These are phyloP conservation scores for Salvia miltiorrhiza DNA, from an alignment of 257 asterid species.

Conservation along the genomic window DNA sequence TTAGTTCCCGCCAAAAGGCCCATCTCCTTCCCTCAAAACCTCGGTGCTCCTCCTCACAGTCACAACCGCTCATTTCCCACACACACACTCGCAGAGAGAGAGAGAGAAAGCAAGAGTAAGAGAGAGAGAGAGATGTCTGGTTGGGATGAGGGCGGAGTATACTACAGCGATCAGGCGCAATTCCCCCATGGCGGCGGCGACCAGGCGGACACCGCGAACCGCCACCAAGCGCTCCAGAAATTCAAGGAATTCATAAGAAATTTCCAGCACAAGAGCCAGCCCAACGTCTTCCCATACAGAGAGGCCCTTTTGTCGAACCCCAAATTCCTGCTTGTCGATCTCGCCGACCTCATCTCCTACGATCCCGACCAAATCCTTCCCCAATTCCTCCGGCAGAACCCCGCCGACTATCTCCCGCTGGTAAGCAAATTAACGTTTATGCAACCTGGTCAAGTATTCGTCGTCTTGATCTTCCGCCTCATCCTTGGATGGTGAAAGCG, in stretches of 20 bases:
- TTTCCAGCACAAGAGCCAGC: slow-evolving; percentile 74
- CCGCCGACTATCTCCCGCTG: slow-evolving; percentile 88
- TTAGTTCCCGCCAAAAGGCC: slow-evolving; percentile 61
- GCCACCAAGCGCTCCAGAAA: slow-evolving; percentile 72
- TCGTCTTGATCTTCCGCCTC: not conserved
- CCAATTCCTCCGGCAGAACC: slow-evolving; percentile 75
- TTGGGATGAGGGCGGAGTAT: slow-evolving; percentile 90
- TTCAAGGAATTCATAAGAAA: slow-evolving; percentile 91
- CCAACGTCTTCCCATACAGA: slow-evolving; percentile 82
- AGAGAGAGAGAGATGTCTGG: slow-evolving; percentile 57
- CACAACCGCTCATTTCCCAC: not conserved
- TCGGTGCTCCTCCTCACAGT: not conserved
- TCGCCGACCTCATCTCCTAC: slow-evolving; percentile 86
- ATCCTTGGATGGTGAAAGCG: not conserved
- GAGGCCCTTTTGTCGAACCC: slow-evolving; percentile 82
- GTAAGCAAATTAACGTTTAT: slow-evolving; percentile 31
- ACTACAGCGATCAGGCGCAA: slow-evolving; percentile 95
- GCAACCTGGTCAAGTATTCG: slow-evolving; percentile 2
- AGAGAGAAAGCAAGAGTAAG: slow-evolving; percentile 31
- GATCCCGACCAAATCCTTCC: slow-evolving; percentile 83
- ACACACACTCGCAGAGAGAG: not conserved
- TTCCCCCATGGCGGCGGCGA: slow-evolving; percentile 68
- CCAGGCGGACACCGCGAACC: slow-evolving; percentile 45
- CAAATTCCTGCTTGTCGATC: slow-evolving; percentile 53
- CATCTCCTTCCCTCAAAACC: slow-evolving; percentile 15